Conservation (phyloP, 306 rosid genomes). For the Begonia peltatifolia region DNA sequence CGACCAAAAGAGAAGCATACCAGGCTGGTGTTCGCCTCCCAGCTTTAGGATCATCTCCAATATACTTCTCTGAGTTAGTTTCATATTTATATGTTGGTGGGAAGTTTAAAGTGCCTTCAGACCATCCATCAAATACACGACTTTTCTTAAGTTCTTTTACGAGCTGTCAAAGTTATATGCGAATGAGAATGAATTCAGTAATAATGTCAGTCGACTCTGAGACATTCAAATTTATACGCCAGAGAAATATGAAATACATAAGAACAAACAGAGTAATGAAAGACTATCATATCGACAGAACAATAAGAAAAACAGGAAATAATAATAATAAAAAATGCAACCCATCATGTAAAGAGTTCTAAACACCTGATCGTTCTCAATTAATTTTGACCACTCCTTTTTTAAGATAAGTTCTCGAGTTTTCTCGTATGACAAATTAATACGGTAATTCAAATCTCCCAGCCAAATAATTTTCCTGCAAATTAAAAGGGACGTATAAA, state of each 20-base stretch:
- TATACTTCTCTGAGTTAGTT: conserved; percentile 60
- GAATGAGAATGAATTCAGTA: conserved; percentile 12
- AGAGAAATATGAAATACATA: background rate
- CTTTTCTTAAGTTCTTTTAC: conserved; percentile 45
- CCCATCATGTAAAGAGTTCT: background rate
- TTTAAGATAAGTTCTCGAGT: conserved; percentile 55
- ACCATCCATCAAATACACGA: conserved; percentile 81
- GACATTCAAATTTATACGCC: no score
- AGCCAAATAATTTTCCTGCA: conserved; percentile 84
- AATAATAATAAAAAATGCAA: no score
- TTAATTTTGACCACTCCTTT: conserved; percentile 55
- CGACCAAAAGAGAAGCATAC: conserved; percentile 31
- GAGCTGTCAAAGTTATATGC: conserved; percentile 44
- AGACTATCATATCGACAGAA: background rate
- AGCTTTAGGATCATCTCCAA: conserved; percentile 62
- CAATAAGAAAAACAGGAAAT: background rate
- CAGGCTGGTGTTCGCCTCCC: conserved; percentile 85
- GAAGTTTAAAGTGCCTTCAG: conserved; percentile 68
- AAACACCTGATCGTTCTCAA: conserved; percentile 77
- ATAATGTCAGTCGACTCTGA: background rate
- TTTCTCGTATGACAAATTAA: conserved; percentile 59
- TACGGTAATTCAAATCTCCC: conserved; percentile 88
- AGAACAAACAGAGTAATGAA: background rate
- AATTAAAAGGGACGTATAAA: background rate
- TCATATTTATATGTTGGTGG: conserved; percentile 92